Conservation (phyloP, 2,329 filamentous ascomycete genomes). For the Lasiodiplodia hormozganensis region DNA sequence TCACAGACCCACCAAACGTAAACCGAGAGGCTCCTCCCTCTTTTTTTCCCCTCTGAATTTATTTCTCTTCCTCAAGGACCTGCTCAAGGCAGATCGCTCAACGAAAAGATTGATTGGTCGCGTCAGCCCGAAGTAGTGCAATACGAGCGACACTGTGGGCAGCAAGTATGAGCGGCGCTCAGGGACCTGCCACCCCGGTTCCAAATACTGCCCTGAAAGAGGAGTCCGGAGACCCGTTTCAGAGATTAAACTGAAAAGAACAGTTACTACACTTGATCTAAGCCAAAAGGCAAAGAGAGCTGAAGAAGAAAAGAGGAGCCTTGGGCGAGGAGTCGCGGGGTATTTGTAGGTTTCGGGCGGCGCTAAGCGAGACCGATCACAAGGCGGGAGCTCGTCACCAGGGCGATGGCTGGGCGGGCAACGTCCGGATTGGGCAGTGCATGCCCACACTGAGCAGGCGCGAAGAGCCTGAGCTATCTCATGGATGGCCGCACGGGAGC, state of each 20-base stretch:
- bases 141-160: not conserved
- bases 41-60: too few relatives aligned
- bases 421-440: too few relatives aligned
- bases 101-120: not conserved
- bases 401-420: too few relatives aligned
- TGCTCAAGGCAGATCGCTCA: not conserved
- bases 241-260: not conserved
- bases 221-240: not conserved
- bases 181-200: not conserved
- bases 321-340: not conserved
- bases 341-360: not conserved
- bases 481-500: not conserved
- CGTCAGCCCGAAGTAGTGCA: not conserved
- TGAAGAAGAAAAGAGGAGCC: not conserved
- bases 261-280: not conserved
- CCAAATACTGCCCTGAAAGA: accelerated
- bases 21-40: too few relatives aligned
- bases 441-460: too few relatives aligned
- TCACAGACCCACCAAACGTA: too few relatives aligned
- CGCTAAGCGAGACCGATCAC: too few relatives aligned
- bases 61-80: not conserved
- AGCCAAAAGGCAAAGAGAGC: not conserved
- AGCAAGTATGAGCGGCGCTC: not conserved
- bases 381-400: too few relatives aligned
- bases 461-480: too few relatives aligned